These are phyloP conservation scores for Fusarium veterinarium DNA, from an alignment of 2,329 filamentous ascomycete genomes.

Conservation along the genomic window DNA sequence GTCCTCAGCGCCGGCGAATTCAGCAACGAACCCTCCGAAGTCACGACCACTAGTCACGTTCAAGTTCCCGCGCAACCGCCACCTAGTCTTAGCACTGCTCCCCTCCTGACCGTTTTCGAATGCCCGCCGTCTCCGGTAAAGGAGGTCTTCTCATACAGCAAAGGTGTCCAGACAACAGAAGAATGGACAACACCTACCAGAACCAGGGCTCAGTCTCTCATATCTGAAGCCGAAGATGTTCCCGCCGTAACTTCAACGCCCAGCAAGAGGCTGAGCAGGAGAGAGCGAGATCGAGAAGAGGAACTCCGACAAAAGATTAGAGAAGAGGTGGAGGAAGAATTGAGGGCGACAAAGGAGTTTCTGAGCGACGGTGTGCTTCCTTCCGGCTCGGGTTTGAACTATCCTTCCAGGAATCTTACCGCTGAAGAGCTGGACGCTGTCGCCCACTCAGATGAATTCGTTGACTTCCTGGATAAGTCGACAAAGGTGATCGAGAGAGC, in stretches of 20 bases:
- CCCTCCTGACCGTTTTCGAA: conserved; percentile 83
- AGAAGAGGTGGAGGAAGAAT: conserved; percentile 91
- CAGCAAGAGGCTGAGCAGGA: conserved; percentile 80
- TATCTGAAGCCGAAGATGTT: conserved; percentile 71
- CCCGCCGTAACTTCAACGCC: conserved; percentile 67
- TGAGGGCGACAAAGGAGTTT: conserved; percentile 76
- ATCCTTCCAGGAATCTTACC: conserved; percentile 82
- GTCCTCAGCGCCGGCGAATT: conserved; percentile 84
- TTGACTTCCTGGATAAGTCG: conserved; percentile 94
- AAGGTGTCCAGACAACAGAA: conserved; percentile 91
- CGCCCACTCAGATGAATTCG: conserved; percentile 90
- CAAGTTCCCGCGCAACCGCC: conserved; percentile 60
- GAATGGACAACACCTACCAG: conserved; percentile 71
- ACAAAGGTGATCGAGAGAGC: conserved; percentile 98
- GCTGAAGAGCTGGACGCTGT: conserved; percentile 90
- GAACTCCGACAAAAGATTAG: conserved; percentile 87
- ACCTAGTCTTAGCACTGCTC: conserved; percentile 77
- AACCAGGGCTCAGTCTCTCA: conserved; percentile 53
- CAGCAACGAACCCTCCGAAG: conserved; percentile 78
- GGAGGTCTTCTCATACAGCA: conserved; percentile 96
- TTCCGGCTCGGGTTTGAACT: conserved; percentile 60
- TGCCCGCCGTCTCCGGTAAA: conserved; percentile 79
- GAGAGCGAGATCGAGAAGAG: conserved; percentile 86
- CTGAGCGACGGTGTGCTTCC: conserved; percentile 57
- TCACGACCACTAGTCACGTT: conserved; percentile 59